A percentile compares a stretch with the other conserved stretches of the same genome.
phyloP scores from a whole-genome alignment of 2,329 filamentous ascomycete species.

The Septoria petroselini region DNA sequence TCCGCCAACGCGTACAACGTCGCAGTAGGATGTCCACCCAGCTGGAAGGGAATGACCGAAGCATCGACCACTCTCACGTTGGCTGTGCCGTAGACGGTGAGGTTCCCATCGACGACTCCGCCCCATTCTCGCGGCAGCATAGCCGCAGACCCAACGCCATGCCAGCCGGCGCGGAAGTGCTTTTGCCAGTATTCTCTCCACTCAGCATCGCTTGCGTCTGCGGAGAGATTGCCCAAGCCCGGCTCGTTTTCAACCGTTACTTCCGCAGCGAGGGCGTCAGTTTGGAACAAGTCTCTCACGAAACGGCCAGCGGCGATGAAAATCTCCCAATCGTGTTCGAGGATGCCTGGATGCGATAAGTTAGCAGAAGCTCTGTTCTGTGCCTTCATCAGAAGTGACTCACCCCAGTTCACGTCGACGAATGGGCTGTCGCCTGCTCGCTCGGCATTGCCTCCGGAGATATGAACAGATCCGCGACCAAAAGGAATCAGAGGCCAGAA shows the following conservation, averaged over 20 bases:
- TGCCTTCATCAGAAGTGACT: background rate
- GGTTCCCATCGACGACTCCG: conserved; percentile 28
- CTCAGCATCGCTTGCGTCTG: conserved; percentile 24
- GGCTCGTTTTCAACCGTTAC: conserved; percentile 33
- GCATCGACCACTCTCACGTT: conserved; percentile 33
- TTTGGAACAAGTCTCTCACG: conserved; percentile 30
- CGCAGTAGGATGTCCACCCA: conserved; percentile 17
- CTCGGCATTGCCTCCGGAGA: conserved; percentile 26
- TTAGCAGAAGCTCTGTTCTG: background rate
- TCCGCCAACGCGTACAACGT: conserved; percentile 34
- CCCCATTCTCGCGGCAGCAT: conserved; percentile 27
- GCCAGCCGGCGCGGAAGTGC: conserved; percentile 20
- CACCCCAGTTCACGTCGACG: conserved; percentile 34
- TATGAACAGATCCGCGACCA: conserved; percentile 31
- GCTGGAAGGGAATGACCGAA: conserved; percentile 27
- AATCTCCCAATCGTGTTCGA: conserved; percentile 28
- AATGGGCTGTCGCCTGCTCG: conserved; percentile 20
- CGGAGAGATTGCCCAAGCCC: conserved; percentile 14
- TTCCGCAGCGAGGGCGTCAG: conserved; percentile 29
- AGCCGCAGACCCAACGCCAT: conserved; percentile 28
- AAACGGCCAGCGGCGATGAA: conserved; percentile 25
- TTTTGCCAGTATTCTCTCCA: conserved; percentile 19
- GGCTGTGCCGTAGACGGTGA: conserved; percentile 29
- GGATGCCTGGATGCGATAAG: conserved; percentile 5
- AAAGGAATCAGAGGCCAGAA: conserved; percentile 28